phyloP scores from a whole-genome alignment of 1,284 basidiomycete species.

The Xanthoconium separans region DNA sequence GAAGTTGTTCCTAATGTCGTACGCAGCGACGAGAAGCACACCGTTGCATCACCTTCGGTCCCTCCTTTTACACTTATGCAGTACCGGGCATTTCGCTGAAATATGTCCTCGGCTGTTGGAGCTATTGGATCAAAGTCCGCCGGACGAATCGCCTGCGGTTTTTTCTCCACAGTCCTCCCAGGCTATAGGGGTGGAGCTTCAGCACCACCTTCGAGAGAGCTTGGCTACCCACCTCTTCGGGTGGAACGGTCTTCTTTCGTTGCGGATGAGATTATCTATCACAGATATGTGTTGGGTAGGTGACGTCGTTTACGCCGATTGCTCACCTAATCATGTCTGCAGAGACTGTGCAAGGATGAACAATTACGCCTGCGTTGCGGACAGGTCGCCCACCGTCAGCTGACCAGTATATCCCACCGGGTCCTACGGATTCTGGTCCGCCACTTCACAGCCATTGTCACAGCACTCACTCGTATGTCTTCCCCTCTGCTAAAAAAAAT shows the following conservation, averaged over 20 bases:
- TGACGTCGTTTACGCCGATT: constrained; percentile 12
- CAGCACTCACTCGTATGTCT: constrained; percentile 47
- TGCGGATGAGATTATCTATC: constrained; percentile 56
- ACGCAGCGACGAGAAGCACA: constrained; percentile 42
- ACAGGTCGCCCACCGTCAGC: constrained; percentile 46
- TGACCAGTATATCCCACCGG: constrained; percentile 52
- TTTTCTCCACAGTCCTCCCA: constrained; percentile 34
- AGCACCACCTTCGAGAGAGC: constrained; percentile 46
- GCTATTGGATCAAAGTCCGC: constrained; percentile 35
- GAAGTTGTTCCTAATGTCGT: constrained; percentile 6
- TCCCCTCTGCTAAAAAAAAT: constrained; percentile 8
- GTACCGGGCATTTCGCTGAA: constrained; percentile 35
- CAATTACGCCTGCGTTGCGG: constrained; percentile 47
- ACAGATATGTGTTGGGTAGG: constrained; percentile 67
- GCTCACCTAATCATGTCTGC: constrained; percentile 10
- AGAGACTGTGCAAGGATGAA: constrained; percentile 47
- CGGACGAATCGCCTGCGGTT: constrained; percentile 35
- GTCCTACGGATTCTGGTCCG: constrained; percentile 55
- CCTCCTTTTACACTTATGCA: constrained; percentile 48
- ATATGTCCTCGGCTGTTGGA: constrained; percentile 50
- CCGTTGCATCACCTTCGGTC: constrained; percentile 57
- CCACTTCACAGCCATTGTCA: constrained; percentile 49
- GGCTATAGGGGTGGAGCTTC: constrained; percentile 35
- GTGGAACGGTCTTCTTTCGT: constrained; percentile 48
- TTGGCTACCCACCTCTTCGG: constrained; percentile 60